Evolutionary conservation across 805 yeast genomes (phyloP).

Genomic region (Lipomyces lipofer): DNA sequence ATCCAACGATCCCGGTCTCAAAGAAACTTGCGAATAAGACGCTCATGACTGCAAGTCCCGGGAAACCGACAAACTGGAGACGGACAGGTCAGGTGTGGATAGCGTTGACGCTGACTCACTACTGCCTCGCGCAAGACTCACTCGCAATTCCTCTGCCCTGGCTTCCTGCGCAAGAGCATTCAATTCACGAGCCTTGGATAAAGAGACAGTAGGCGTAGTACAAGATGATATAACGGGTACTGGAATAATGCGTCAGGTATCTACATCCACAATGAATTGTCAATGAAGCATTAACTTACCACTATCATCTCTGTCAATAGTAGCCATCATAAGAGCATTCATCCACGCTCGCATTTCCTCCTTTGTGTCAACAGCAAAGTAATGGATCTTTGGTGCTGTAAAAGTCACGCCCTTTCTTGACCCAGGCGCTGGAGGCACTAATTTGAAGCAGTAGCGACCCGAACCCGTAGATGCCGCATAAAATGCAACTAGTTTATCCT

Average conservation of each 20-base stretch:
- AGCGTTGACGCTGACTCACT: slow-evolving; percentile 10
- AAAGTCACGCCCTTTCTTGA: slow-evolving; percentile 91
- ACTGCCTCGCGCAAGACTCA: slow-evolving; percentile 9
- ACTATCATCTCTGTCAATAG: slow-evolving; percentile 87
- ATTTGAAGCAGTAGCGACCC: slow-evolving; percentile 89
- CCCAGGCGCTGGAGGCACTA: slow-evolving; percentile 98
- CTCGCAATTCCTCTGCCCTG: slow-evolving; percentile 21
- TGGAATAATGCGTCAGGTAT: slow-evolving; percentile 36
- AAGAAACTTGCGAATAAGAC: no score
- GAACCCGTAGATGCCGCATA: slow-evolving; percentile 93
- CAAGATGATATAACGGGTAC: slow-evolving; percentile 92
- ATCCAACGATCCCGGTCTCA: no score
- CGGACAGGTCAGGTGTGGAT: slow-evolving; percentile 28
- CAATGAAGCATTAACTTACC: neutral
- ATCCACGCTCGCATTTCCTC: slow-evolving; percentile 96
- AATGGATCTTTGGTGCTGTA: slow-evolving; percentile 94
- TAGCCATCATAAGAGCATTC: slow-evolving; percentile 91
- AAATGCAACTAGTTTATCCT: slow-evolving; percentile 79
- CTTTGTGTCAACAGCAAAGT: slow-evolving; percentile 87
- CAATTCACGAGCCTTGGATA: slow-evolving; percentile 82
- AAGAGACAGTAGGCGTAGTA: slow-evolving; percentile 90
- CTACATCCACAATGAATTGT: neutral
- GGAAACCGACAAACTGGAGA: no score
- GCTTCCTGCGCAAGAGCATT: slow-evolving; percentile 21
- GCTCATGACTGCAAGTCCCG: no score